These are phyloP conservation scores for Eutrema japonicum DNA, from an alignment of 345 rosid genomes.

Conservation along the genomic window DNA sequence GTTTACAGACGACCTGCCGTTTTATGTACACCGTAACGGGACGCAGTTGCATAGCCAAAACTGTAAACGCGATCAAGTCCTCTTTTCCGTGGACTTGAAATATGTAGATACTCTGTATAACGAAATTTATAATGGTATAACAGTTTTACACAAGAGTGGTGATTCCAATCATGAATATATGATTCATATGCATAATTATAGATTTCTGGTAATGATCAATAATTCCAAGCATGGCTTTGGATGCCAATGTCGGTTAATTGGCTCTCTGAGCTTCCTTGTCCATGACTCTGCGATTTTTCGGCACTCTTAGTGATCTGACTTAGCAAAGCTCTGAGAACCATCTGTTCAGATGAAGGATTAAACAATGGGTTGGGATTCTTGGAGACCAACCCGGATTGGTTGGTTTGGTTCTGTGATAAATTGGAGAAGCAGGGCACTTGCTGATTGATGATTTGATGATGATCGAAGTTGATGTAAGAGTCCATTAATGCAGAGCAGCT, in stretches of 20 bases:
- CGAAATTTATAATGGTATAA: too few species aligned
- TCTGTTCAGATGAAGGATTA: conserved; percentile 36
- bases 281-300: conserved; percentile 7
- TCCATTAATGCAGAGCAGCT: conserved; percentile 57
- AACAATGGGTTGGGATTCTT: conserved; percentile 5
- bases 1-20: background rate
- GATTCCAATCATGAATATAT: conserved; percentile 8
- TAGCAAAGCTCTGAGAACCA: conserved; percentile 34
- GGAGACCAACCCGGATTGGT: conserved; percentile 28
- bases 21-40: background rate
- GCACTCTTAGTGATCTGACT: conserved; percentile 31
- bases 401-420: conserved; percentile 49
- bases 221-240: conserved; percentile 26
- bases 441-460: conserved; percentile 38
- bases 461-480: conserved; percentile 62
- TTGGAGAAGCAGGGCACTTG: conserved; percentile 95
- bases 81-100: background rate
- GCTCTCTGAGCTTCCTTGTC: conserved; percentile 40
- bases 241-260: conserved; percentile 32
- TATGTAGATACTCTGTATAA: background rate
- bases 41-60: background rate
- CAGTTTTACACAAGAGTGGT: conserved; percentile 17
- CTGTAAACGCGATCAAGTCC: background rate
- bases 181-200: conserved; percentile 11
- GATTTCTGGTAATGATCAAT: conserved; percentile 20